Percentiles rank a stretch among this genome's conserved stretches.
Conservation (phyloP, 371 early-diverging fungal species). For the Saksenaea oblongispora region DNA sequence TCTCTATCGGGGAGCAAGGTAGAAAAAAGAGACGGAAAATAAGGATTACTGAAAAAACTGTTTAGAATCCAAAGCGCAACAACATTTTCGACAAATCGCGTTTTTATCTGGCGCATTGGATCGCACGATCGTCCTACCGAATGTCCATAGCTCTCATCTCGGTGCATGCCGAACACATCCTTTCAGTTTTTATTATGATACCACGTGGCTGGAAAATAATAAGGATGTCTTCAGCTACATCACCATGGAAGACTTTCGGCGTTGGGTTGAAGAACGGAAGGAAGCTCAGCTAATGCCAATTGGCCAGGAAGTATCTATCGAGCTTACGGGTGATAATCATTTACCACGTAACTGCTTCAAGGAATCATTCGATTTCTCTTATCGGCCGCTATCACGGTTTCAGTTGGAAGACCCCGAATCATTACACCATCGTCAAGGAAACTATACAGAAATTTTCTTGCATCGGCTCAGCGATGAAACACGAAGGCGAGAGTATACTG, state of each 20-base stretch:
- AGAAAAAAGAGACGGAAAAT: not conserved
- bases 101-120: constrained; percentile 15
- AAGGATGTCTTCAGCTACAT: constrained; percentile 28
- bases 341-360: constrained; percentile 22
- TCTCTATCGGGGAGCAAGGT: constrained; percentile 48
- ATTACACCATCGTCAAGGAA: constrained; percentile 15
- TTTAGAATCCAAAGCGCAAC: constrained; percentile 32
- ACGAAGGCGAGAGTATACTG: constrained; percentile 23
- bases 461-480: constrained; percentile 31
- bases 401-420: constrained; percentile 25
- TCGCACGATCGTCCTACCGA: constrained; percentile 22
- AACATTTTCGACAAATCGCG: constrained; percentile 24
- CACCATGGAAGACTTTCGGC: constrained; percentile 23
- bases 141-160: constrained; percentile 20
- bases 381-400: constrained; percentile 12
- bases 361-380: constrained; percentile 17
- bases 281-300: constrained; percentile 18
- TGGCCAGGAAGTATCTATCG: constrained; percentile 38
- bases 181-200: constrained; percentile 30
- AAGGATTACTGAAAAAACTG: not conserved
- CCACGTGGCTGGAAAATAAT: constrained; percentile 21
- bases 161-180: constrained; percentile 31
- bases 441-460: constrained; percentile 33
- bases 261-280: constrained; percentile 24
- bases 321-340: constrained; percentile 22